Conservation (phyloP, 495 filamentous ascomycete genomes). For the Aspergillus saccharolyticus region DNA sequence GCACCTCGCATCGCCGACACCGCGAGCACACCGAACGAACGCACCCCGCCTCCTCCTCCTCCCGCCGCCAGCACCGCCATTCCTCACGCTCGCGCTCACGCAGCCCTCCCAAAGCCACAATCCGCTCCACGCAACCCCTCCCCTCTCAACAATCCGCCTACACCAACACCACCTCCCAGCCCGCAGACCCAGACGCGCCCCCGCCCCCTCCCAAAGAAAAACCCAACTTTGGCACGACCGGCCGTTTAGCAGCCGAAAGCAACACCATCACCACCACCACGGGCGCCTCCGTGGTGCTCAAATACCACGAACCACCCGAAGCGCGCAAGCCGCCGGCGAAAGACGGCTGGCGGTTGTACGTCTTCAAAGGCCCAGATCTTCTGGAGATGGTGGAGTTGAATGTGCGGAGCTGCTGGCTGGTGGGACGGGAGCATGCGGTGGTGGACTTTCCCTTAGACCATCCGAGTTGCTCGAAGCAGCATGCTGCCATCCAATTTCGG, state of each 20-base stretch:
- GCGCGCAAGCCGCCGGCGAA: constrained; percentile 78
- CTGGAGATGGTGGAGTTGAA: constrained; percentile 74
- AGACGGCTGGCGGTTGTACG: constrained; percentile 81
- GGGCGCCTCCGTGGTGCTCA: constrained; percentile 62
- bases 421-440: constrained; percentile 73
- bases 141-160: constrained; percentile 71
- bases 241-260: constrained; percentile 78
- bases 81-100: constrained; percentile 33
- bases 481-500: constrained; percentile 92
- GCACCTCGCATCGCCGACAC: constrained; percentile 27
- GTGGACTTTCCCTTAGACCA: constrained; percentile 84
- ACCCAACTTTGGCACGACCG: constrained; percentile 78
- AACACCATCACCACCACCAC: constrained; percentile 74
- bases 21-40: constrained; percentile 20
- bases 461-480: constrained; percentile 88
- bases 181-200: not conserved
- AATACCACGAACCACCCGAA: constrained; percentile 94
- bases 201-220: constrained; percentile 88
- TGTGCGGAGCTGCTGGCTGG: constrained; percentile 79
- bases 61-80: constrained; percentile 22
- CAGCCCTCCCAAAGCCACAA: constrained; percentile 25
- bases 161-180: constrained; percentile 49
- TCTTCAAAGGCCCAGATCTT: constrained; percentile 81
- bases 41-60: constrained; percentile 23
- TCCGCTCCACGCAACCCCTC: constrained; percentile 51